phyloP scores from a whole-genome alignment of 1,284 basidiomycete species.

The Moesziomyces sp. region DNA sequence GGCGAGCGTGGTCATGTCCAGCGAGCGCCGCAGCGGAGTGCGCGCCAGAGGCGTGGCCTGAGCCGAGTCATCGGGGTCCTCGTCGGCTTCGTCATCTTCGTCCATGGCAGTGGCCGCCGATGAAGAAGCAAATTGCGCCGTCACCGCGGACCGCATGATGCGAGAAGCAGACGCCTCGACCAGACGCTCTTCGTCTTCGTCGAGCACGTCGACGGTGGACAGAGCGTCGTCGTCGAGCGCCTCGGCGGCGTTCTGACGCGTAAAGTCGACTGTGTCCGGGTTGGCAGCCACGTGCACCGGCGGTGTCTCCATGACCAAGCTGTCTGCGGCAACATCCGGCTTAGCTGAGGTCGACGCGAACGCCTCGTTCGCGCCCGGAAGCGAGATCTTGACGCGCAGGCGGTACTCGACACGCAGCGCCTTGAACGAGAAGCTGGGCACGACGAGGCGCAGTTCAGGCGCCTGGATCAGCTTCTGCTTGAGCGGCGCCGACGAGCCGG shows the following conservation, averaged over 20 bases:
- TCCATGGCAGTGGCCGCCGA: slow-evolving; percentile 1
- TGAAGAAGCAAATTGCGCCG: not conserved
- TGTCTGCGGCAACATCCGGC: not conserved
- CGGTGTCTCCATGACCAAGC: slow-evolving; percentile 44
- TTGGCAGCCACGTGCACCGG: slow-evolving; percentile 44
- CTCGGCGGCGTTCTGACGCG: slow-evolving; percentile 25
- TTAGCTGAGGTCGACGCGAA: slow-evolving; percentile 5
- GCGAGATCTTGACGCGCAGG: slow-evolving; percentile 33
- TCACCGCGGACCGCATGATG: not conserved
- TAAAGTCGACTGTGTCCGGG: slow-evolving; percentile 48
- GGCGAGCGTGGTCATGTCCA: slow-evolving; percentile 27
- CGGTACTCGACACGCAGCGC: slow-evolving; percentile 46
- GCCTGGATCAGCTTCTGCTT: slow-evolving; percentile 32
- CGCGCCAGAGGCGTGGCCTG: slow-evolving; percentile 42
- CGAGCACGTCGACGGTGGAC: slow-evolving; percentile 35
- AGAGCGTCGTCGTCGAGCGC: slow-evolving; percentile 33
- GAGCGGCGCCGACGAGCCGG: slow-evolving; percentile 29
- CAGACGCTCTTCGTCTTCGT: slow-evolving; percentile 43
- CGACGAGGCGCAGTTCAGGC: slow-evolving; percentile 40
- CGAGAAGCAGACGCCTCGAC: slow-evolving; percentile 29
- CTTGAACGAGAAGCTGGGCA: slow-evolving; percentile 49
- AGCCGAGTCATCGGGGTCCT: slow-evolving; percentile 37
- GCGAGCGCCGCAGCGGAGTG: slow-evolving; percentile 36
- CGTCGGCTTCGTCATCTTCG: slow-evolving; percentile 11
- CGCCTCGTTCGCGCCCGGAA: slow-evolving; percentile 11